phyloP scores from a whole-genome alignment of 2,329 filamentous ascomycete species.

The Pseudogymnoascus sp. region DNA sequence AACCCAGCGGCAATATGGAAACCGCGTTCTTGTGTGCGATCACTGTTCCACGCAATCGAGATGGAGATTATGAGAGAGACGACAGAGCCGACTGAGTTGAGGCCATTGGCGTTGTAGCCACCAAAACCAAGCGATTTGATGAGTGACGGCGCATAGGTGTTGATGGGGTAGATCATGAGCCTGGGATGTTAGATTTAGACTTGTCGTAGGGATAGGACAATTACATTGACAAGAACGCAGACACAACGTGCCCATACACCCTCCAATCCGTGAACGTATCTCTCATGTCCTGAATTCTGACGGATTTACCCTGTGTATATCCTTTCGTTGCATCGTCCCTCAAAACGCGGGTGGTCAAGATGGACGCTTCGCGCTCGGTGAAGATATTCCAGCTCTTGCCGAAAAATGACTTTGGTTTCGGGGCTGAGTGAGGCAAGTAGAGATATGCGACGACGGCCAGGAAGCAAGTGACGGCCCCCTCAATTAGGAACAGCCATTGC shows the following conservation, averaged over 20 bases:
- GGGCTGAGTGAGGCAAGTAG: conserved; percentile 22
- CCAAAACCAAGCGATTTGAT: conserved; percentile 2
- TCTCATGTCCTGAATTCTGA: neutral
- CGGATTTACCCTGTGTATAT: neutral
- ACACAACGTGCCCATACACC: neutral
- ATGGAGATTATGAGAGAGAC: conserved; percentile 13
- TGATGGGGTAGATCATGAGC: conserved; percentile 14
- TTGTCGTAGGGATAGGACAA: neutral
- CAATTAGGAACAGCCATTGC: conserved; percentile 13
- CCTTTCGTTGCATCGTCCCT: neutral
- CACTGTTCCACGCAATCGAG: conserved; percentile 9
- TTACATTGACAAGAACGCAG: conserved; percentile 11
- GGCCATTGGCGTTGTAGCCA: neutral
- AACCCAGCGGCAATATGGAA: conserved; percentile 9
- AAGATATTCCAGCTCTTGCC: conserved; percentile 15
- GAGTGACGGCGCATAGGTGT: conserved; percentile 3
- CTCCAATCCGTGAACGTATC: conserved; percentile 9
- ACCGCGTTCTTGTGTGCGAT: conserved; percentile 8
- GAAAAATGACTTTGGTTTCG: conserved; percentile 19
- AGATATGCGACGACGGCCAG: conserved; percentile 15
- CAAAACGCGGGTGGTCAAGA: conserved; percentile 7
- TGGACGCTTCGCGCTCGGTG: conserved; percentile 15
- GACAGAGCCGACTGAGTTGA: neutral
- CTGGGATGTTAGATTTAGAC: neutral
- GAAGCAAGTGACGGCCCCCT: conserved; percentile 9